A percentile compares a stretch with the other conserved stretches of the same genome.
phyloP scores from a whole-genome alignment of 306 rosid species.

The Castanea crenata region DNA sequence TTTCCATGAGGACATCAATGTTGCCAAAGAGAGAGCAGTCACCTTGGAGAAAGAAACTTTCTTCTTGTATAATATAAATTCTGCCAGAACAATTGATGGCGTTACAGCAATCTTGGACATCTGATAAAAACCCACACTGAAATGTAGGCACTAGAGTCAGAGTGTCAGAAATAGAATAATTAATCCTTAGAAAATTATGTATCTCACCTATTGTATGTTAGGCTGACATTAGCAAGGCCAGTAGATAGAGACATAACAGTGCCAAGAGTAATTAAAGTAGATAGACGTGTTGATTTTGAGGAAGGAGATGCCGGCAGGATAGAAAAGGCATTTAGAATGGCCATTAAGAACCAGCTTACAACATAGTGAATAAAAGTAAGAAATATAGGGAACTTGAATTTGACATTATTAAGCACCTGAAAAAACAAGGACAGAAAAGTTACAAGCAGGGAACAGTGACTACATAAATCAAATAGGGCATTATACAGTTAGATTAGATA shows the following conservation, averaged over 20 bases:
- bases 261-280: conserved; percentile 70
- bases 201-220: conserved; percentile 80
- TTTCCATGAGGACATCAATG: background rate
- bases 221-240: conserved; percentile 87
- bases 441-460: conserved; percentile 25
- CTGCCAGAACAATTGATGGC: conserved; percentile 78
- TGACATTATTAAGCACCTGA: conserved; percentile 77
- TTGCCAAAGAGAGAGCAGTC: conserved; percentile 17
- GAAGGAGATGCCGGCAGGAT: conserved; percentile 74
- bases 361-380: conserved; percentile 76
- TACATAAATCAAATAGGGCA: conserved; percentile 12
- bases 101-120: conserved; percentile 92
- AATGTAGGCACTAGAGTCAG: conserved; percentile 35
- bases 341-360: conserved; percentile 87
- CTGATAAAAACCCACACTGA: conserved; percentile 92
- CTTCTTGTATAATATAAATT: conserved; percentile 57
- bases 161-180: conserved; percentile 3
- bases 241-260: conserved; percentile 82
- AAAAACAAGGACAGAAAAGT: conserved; percentile 14
- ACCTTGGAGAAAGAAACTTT: conserved; percentile 70
- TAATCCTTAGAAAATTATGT: conserved; percentile 4
- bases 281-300: conserved; percentile 52
- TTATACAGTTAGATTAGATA: background rate
- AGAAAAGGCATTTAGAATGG: conserved; percentile 55
- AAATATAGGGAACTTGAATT: conserved; percentile 71